Base-by-base conservation (phyloP, 2,329 filamentous ascomycete genomes). In the Xylariaceae sp. region DNA sequence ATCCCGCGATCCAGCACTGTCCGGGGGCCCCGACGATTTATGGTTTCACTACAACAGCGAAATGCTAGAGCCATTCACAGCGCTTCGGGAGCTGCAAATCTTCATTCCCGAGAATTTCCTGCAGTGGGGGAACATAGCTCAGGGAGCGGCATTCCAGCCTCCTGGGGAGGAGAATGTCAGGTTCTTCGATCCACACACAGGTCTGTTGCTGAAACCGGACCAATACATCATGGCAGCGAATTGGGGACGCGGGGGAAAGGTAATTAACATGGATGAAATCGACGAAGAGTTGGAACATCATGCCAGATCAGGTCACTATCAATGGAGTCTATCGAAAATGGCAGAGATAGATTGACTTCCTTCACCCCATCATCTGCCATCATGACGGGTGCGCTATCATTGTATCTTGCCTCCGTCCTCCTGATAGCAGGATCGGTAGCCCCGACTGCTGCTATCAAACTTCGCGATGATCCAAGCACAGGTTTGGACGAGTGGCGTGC, bases 1-100 rank as follows among this genome's bases (percentile, higher is more conserved):
- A 23, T 23, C 39, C 23, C 21, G 29, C 33, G 19, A 37, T 23
- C 26, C 17, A 33, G 23, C n/a, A 21, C 23, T 29, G 14, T 28
- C 31, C 16, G 23, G 23, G 16, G 33, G 24, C 14, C 6, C 16
- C 26, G n/a, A 40, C 17, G 26, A 33, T 6, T 12, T 8, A 24
- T 37, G 6, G 7, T 55, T 31, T n/a, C 31, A 21, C 11, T n/a
- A 11, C n/a, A 24, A 31, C 24, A 24, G 26, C 1, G 33, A 39
- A n/a, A 39, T 31, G 3, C 31, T 49, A 8, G 14, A 23, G 6
- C 3, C 5, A 1, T 56, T 56, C 23, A 5, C 29, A 24, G 29
- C 31, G 3, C 45, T 56, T 3, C 49, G 40, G n/a, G 45, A 44
- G 39, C 29, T 56, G 16, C 53, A 45, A 31, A n/a, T 56, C 2